phyloP scores from a whole-genome alignment of 2,329 filamentous ascomycete species.

The Colletotrichum spaethianum region DNA sequence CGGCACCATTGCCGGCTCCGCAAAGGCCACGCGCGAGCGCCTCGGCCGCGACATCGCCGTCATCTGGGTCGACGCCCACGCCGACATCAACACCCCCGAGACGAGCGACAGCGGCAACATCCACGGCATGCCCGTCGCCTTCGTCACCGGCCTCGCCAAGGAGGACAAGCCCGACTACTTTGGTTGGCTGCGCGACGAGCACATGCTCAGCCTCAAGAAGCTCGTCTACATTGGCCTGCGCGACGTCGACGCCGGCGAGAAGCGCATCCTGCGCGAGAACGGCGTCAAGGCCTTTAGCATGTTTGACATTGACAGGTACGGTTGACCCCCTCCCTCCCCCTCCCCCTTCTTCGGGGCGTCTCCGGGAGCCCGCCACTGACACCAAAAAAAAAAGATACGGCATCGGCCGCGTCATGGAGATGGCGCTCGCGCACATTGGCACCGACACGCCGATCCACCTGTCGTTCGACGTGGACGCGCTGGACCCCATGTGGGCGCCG shows the following conservation, averaged over 20 bases:
- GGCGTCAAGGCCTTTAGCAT: constrained; percentile 97
- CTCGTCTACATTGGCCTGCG: constrained; percentile 96
- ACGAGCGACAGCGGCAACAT: constrained; percentile 92
- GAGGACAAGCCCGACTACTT: constrained; percentile 86
- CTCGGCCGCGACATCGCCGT: constrained; percentile 88
- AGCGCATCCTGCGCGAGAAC: constrained; percentile 89
- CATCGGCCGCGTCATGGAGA: constrained; percentile 96
- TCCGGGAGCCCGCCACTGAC: constrained; percentile 1
- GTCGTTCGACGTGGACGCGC: constrained; percentile 95
- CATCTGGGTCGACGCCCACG: constrained; percentile 98
- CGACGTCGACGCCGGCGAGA: constrained; percentile 94
- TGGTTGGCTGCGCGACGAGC: constrained; percentile 87
- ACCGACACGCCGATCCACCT: constrained; percentile 96
- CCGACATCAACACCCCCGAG: constrained; percentile 98
- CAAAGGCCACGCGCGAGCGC: constrained; percentile 88
- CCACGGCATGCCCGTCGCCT: constrained; percentile 97
- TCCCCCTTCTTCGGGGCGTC: background rate
- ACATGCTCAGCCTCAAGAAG: constrained; percentile 81
- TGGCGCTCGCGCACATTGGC: constrained; percentile 97
- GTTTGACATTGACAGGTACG: constrained; percentile 90
- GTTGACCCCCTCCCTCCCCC: background rate
- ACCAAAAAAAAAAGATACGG: constrained; percentile 70
- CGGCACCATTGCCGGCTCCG: constrained; percentile 89
- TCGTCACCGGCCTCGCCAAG: constrained; percentile 86
- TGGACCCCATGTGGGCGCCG: constrained; percentile 96